phyloP scores from a whole-genome alignment of 371 early-diverging fungal genomes.

The Mucor saturninus region DNA sequence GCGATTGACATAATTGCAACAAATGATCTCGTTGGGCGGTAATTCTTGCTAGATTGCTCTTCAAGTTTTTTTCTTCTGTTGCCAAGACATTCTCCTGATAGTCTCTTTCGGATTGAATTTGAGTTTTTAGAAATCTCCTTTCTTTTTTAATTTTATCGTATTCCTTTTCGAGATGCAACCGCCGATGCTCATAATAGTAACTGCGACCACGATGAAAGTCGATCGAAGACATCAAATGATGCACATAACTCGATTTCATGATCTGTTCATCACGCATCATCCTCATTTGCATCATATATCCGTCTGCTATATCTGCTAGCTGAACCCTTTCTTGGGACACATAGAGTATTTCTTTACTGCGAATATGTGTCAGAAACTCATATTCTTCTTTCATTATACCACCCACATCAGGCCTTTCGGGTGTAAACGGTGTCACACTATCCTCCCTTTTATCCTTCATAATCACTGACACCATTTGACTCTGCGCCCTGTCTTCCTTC shows the following conservation, averaged over 20 bases:
- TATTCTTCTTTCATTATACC: not conserved
- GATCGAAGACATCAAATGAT: constrained; percentile 6
- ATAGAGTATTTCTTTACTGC: not conserved
- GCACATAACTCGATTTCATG: constrained; percentile 5
- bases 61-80: constrained; percentile 1
- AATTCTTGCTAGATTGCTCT: constrained; percentile 1
- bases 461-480: not conserved
- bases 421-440: not conserved
- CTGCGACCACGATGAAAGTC: not conserved
- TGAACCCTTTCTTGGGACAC: not conserved
- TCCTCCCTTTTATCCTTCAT: not conserved
- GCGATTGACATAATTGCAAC: not conserved
- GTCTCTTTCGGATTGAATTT: constrained; percentile 1
- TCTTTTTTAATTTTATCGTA: constrained; percentile 8
- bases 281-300: not conserved
- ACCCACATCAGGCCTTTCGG: not conserved
- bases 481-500: not conserved
- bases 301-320: not conserved
- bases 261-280: constrained; percentile 4
- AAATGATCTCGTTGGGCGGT: not conserved
- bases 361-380: not conserved
- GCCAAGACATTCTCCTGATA: not conserved
- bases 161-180: not conserved
- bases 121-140: not conserved
- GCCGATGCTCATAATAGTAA: constrained; percentile 2